phyloP scores from a whole-genome alignment of 2,329 filamentous ascomycete genomes.

The Fusarium napiforme region DNA sequence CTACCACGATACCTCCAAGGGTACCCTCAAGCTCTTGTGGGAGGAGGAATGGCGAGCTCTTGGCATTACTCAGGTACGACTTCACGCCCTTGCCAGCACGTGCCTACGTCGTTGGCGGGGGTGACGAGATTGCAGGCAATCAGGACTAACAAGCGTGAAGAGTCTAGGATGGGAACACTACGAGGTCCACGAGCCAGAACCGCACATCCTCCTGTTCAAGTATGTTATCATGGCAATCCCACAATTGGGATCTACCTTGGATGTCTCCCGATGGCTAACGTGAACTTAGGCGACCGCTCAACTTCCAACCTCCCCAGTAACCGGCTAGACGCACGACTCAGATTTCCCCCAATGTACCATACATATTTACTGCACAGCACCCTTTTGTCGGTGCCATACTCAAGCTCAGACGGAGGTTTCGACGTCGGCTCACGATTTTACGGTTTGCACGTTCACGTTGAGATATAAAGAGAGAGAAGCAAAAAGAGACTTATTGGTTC shows the following conservation, averaged over 20 bases:
- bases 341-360: constrained; percentile 43
- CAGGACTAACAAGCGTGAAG: constrained; percentile 58
- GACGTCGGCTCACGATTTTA: constrained; percentile 44
- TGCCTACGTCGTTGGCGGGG: background rate
- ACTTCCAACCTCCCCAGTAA: constrained; percentile 79
- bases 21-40: constrained; percentile 95
- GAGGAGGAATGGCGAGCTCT: constrained; percentile 98
- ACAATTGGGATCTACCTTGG: background rate
- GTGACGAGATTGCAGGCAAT: background rate
- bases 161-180: constrained; percentile 99
- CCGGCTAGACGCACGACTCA: constrained; percentile 25
- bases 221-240: constrained; percentile 61
- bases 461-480: constrained; percentile 42
- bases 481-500: constrained; percentile 45
- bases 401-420: constrained; percentile 29
- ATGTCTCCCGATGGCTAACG: background rate
- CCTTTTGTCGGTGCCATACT: constrained; percentile 35
- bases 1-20: constrained; percentile 88
- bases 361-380: constrained; percentile 43
- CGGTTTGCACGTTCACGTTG: constrained; percentile 41
- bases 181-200: constrained; percentile 98
- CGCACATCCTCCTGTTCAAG: constrained; percentile 99
- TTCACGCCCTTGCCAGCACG: background rate
- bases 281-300: constrained; percentile 77
- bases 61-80: constrained; percentile 90